Evolutionary conservation across 2,329 filamentous ascomycete genomes (phyloP), one percentile per base, ranked within the genome.

Genomic region (Fusarium cicatricum): DNA sequence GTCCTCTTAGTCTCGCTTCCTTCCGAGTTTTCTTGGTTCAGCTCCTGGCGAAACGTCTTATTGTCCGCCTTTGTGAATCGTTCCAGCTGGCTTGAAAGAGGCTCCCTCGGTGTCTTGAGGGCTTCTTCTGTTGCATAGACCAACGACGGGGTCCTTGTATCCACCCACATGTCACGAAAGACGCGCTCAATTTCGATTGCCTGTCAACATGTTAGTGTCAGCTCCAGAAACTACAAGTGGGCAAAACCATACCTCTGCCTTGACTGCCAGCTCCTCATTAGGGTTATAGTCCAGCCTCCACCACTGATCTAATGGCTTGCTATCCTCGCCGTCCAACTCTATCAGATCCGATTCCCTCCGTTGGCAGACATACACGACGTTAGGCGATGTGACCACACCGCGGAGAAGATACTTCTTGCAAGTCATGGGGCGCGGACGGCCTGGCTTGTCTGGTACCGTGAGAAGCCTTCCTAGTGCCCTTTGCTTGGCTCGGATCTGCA

Each of bases 41-140:
- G 72, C 60, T 85, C 83, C 43, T 78, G 75, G 15, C 76, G 75
- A 67, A 85, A 85, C 2, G 75, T 73, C 51, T 77, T 77, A 59
- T 85, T 85, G 44, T 85, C 83, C 32, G 75, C 75, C 33, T 75
- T 76, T 5, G 81, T 74, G 64, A 85, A 85, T 28, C 76, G 74
- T 69, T 82, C 71, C 10, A 75, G 59, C 2, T 67, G 58, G 12
- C 73, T 64, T 36, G 81, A 73, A 14, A 85, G 68, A 11, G 76
- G 70, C n/a, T 32, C 50, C 26, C 34, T 55, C 11, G 66, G 58
- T n/a, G 57, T 53, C 15, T 45, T 21, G 10, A 69, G 31, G 9
- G 66, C 66, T 5, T 59, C 49, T 42, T 85, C 80, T 4, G 81
- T 82, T 17, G 83, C 83, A 62, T 85, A 86, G 5, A 86, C 71